These are phyloP conservation scores for Clonostachys sp. DNA, from an alignment of 2,329 filamentous ascomycete species.

Conservation along the genomic window DNA sequence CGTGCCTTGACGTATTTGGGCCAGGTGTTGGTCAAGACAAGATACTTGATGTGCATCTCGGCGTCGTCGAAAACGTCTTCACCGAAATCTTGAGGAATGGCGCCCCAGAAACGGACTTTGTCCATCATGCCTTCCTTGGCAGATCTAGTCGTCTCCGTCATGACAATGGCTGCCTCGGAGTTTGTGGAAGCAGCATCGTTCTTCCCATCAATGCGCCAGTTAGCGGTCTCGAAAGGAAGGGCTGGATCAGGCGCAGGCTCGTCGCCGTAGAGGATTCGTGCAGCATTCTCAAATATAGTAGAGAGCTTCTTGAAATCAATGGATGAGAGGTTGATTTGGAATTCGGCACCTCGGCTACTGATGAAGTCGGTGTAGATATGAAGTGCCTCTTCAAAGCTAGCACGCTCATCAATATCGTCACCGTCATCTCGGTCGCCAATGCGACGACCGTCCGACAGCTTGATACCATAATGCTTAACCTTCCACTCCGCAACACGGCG, in stretches of 20 bases:
- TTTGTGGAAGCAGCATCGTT: constrained; percentile 9
- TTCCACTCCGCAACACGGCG: constrained; percentile 44
- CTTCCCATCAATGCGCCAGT: constrained; percentile 7
- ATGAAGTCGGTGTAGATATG: constrained; percentile 60
- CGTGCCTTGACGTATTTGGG: constrained; percentile 45
- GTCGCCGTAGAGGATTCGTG: constrained; percentile 36
- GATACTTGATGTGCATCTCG: constrained; percentile 57
- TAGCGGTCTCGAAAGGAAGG: constrained; percentile 34
- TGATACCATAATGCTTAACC: constrained; percentile 13
- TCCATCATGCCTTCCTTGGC: constrained; percentile 12
- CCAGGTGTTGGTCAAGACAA: constrained; percentile 67
- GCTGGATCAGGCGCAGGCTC: constrained; percentile 31
- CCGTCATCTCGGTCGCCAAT: constrained; percentile 1
- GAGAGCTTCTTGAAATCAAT: constrained; percentile 49
- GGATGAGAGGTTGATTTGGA: constrained; percentile 63
- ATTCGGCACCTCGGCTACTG: constrained; percentile 55
- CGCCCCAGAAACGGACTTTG: constrained; percentile 27
- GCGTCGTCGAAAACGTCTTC: constrained; percentile 52
- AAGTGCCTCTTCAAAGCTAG: constrained; percentile 52
- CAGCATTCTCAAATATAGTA: constrained; percentile 49
- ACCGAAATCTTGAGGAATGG: constrained; percentile 43
- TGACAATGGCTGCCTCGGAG: constrained; percentile 15
- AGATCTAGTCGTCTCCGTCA: constrained; percentile 1
- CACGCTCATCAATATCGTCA: constrained; percentile 29
- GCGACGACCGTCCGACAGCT: constrained; percentile 10